Base-by-base conservation (phyloP, 768 basidiomycete species). In the Dioszegia crocea region DNA sequence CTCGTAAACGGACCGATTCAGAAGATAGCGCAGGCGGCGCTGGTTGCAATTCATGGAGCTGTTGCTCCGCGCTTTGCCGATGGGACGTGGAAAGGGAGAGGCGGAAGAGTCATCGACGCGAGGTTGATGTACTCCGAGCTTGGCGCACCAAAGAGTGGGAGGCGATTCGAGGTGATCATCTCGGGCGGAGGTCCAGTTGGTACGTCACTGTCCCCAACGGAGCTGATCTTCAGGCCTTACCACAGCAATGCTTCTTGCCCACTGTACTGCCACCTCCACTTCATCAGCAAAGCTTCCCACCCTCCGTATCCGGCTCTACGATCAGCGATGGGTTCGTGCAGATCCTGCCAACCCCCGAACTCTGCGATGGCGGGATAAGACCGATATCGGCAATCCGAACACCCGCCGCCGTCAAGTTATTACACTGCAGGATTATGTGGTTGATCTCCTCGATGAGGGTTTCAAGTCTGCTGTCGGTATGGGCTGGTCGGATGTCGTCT, bases 401-500 rank as follows among this genome's bases (percentile, higher is more conserved):
- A 53, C 51, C 3, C 51, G 51, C 12, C 36, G 51, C n/a, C 36
- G 51, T 6, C 51, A 53, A 23, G 51, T 53, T 24, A 53, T 53
- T 19, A 53, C 51, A 3, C 38, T 53, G 2, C 51, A 53, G 30
- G 51, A 53, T n/a, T 53, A 53, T 23, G 51, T 53, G 38, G 51
- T 53, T 2, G 51, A 29, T 2, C 36, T 53, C 4, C 51, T 53
- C 3, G 51, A 53, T 23, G 51, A 53, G 38, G 51, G 51, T 2
- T 53, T 39, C 38, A 53, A 53, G 24, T 53, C 51, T 14, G 36
- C 51, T 1, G 26, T 53, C 6, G 51, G 51, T 1, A 38, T 53
- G 24, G 51, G 51, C 6, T 53, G 51, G 51, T 53, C 51, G 11
- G 51, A 53, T 27, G 38, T 53, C 16, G 51, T 53, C 39, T 53